phyloP scores from a whole-genome alignment of 1,284 basidiomycete species.

The Fereydounia khargensis region DNA sequence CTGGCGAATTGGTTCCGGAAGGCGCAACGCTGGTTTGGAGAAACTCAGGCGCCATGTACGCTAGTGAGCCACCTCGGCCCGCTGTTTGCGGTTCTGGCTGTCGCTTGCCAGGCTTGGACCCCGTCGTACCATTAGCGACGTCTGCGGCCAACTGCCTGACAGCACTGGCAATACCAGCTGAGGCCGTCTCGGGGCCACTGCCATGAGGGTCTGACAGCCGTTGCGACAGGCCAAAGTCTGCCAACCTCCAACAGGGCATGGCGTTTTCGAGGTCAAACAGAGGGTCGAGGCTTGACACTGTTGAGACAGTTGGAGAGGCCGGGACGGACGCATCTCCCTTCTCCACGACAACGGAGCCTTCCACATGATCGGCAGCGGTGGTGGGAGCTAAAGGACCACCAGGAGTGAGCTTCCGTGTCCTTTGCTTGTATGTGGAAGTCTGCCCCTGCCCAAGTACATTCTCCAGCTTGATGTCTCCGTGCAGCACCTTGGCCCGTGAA shows the following conservation, averaged over 20 bases:
- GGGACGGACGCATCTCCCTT: too few species aligned
- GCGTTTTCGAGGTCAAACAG: slow-evolving; percentile 61
- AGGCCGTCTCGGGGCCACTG: slow-evolving; percentile 2
- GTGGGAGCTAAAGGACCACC: too few species aligned
- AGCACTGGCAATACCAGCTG: slow-evolving; percentile 18
- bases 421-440: too few species aligned
- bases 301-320: too few species aligned
- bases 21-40: slow-evolving; percentile 10
- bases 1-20: slow-evolving; percentile 5
- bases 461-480: slow-evolving; percentile 80
- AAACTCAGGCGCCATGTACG: slow-evolving; percentile 45
- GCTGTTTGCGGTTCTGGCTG: slow-evolving; percentile 4
- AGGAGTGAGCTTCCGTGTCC: too few species aligned
- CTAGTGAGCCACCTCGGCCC: slow-evolving; percentile 38
- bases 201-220: slow-evolving; percentile 5
- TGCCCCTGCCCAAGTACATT: slow-evolving; percentile 69
- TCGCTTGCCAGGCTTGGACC: background rate
- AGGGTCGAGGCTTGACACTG: slow-evolving; percentile 14
- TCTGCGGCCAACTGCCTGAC: slow-evolving; percentile 27
- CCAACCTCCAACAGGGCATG: slow-evolving; percentile 60
- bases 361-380: too few species aligned
- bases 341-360: too few species aligned
- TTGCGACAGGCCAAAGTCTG: slow-evolving; percentile 76
- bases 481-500: slow-evolving; percentile 66
- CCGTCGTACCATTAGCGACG: too few species aligned